phyloP scores from a whole-genome alignment of 306 rosid genomes.

The Lathyrus tuberosus region DNA sequence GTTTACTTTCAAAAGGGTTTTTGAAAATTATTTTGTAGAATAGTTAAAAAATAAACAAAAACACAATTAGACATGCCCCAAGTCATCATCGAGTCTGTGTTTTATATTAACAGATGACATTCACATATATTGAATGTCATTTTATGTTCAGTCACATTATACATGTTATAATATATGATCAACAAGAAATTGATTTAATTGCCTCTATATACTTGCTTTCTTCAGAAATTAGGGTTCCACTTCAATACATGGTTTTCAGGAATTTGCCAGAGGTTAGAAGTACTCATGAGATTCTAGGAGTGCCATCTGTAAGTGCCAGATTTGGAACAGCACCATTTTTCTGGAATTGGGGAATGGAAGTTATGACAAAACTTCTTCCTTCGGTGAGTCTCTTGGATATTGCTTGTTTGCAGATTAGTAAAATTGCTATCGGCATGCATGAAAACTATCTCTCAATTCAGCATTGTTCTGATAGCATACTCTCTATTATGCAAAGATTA shows the following conservation, averaged over 20 bases:
- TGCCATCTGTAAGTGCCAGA: slow-evolving; percentile 95
- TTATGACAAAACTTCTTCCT: slow-evolving; percentile 76
- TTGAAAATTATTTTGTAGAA: neutral
- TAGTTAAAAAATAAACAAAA: neutral
- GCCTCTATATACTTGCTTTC: slow-evolving; percentile 39
- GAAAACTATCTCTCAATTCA: slow-evolving; percentile 8
- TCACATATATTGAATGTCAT: slow-evolving; percentile 27
- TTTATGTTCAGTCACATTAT: slow-evolving; percentile 30
- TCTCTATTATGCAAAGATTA: neutral
- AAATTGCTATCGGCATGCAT: slow-evolving; percentile 28
- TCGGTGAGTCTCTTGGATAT: slow-evolving; percentile 42
- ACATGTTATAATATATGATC: slow-evolving; percentile 17
- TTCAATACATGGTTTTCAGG: slow-evolving; percentile 57
- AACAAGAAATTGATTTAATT: slow-evolving; percentile 31
- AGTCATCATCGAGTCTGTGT: neutral
- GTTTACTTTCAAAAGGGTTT: neutral
- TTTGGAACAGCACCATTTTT: slow-evolving; percentile 94
- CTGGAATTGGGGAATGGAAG: slow-evolving; percentile 98
- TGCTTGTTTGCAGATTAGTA: slow-evolving; percentile 25
- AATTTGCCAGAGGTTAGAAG: slow-evolving; percentile 94
- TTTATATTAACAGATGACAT: slow-evolving; percentile 10
- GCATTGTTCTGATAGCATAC: neutral
- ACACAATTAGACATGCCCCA: neutral
- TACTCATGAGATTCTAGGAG: slow-evolving; percentile 79
- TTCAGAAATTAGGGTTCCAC: slow-evolving; percentile 42